A percentile compares a stretch with the other conserved stretches of the same genome.
Evolutionary conservation across 257 asterid genomes (phyloP).

Genomic region (Ballota nigra): DNA sequence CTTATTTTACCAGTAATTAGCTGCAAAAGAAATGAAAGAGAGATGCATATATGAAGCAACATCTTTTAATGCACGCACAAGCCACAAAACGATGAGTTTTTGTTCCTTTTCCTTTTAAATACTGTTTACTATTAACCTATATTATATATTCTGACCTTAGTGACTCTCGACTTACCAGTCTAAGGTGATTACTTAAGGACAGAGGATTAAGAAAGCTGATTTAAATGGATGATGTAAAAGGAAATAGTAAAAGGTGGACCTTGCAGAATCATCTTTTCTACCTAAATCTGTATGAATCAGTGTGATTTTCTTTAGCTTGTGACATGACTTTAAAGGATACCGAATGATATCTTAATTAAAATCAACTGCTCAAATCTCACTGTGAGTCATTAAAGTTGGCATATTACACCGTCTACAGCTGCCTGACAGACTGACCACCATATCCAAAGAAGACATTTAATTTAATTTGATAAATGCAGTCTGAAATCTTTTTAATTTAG

Average conservation of each 20-base stretch:
- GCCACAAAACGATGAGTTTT: not conserved
- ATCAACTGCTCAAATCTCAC: slow-evolving; percentile 4
- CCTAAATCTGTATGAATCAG: not conserved
- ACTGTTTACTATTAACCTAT: too few relatives aligned
- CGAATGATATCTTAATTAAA: not conserved
- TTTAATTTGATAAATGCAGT: not conserved
- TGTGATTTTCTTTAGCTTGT: not conserved
- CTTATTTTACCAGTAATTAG: not conserved
- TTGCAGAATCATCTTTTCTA: not conserved
- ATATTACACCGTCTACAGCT: not conserved
- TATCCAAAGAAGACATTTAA: not conserved
- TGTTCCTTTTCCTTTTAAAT: not conserved
- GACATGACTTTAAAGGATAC: not conserved
- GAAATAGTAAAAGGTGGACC: too few relatives aligned
- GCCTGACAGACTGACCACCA: not conserved
- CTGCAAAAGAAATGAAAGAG: not conserved
- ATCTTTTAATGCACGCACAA: not conserved
- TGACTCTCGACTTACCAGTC: too few relatives aligned
- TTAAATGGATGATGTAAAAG: not conserved
- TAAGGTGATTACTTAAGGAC: not conserved
- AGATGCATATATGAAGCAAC: not conserved
- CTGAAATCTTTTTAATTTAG: not conserved
- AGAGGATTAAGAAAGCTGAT: not conserved
- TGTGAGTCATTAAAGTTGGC: not conserved
- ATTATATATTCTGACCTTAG: not conserved